phyloP scores from a whole-genome alignment of 2,329 filamentous ascomycete species.

The Penicillium sp. region DNA sequence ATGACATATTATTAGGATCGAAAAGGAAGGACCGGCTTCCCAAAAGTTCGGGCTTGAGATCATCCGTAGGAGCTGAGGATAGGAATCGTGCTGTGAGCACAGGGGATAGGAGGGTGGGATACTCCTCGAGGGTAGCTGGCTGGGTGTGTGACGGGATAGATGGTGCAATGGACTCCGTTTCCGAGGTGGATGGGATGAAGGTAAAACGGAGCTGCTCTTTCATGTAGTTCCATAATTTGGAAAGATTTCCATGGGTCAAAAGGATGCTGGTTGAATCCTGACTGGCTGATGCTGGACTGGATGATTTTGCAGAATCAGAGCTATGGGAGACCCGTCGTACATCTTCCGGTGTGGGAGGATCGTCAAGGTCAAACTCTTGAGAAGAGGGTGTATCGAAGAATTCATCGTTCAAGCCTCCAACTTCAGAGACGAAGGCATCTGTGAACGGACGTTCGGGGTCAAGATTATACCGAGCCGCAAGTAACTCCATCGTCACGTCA shows the following conservation, averaged over 20 bases:
- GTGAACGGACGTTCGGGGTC: constrained; percentile 68
- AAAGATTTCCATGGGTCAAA: constrained; percentile 60
- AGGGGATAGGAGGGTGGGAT: constrained; percentile 45
- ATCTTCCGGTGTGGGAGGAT: constrained; percentile 27
- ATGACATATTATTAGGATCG: constrained; percentile 62
- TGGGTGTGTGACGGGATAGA: constrained; percentile 36
- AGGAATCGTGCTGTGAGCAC: constrained; percentile 47
- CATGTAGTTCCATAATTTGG: constrained; percentile 63
- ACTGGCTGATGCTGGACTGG: constrained; percentile 28
- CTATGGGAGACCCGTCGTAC: constrained; percentile 5
- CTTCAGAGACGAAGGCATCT: constrained; percentile 74
- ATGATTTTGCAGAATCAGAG: constrained; percentile 8
- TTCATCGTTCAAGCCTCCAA: constrained; percentile 68
- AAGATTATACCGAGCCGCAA: constrained; percentile 73
- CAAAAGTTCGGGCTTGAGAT: constrained; percentile 37
- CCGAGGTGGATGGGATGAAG: constrained; percentile 33
- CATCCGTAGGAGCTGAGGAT: constrained; percentile 33
- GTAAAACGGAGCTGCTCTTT: constrained; percentile 60
- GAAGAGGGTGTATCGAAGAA: constrained; percentile 54
- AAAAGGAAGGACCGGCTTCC: constrained; percentile 66
- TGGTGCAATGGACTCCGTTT: constrained; percentile 23
- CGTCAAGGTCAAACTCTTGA: constrained; percentile 30
- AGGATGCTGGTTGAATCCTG: constrained; percentile 54
- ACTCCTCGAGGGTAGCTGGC: constrained; percentile 34
- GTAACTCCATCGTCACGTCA: constrained; percentile 65